Base-by-base conservation (phyloP, 2,329 filamentous ascomycete genomes). In the Microdochium paspali region DNA sequence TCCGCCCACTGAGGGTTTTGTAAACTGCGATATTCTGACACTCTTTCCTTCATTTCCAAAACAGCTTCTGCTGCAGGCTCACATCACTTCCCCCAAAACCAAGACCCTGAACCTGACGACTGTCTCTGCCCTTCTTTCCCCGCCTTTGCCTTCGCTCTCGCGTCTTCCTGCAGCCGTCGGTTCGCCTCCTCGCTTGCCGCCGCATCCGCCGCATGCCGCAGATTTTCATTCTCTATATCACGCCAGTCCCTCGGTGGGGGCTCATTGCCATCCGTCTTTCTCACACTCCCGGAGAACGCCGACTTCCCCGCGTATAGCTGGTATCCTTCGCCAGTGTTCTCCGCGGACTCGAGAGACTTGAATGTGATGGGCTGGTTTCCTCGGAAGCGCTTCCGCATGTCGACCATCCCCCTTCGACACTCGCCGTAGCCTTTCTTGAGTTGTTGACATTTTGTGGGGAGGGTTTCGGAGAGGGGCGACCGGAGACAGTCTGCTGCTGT, bases 331-430 rank as follows among this genome's bases (percentile, higher is more conserved):
- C 72, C 73, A 10, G 71, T 69, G 24, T 71, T 70, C 55, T 87
- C 82, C 48, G 79, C 66, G 54, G 84, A 74, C 61, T 82, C 75
- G 57, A 82, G 69, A 50, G 73, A 68, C 60, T 71, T 74, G 54
- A 85, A 79, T 23, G 80, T 75, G 54, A 95, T 83, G 47, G 93
- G 90, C 65, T 89, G 81, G 71, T 97, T 97, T 49, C 93, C 93
- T 48, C 93, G 81, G 69, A 98, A 97, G 28, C 93, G 85, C 72
- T 97, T 97, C 65, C 93, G 87, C 93, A 98, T 98, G 66, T 98
- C 93, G 57, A 97, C 86, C 81, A 95, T 82, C 54, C 93, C 93
- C 54, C 91, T 86, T 62, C 95, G 94, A 78, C 93, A 98, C 64
- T 96, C 88, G 64, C 88, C 87, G 60, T 94, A 93, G 43, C 90